A percentile compares a stretch with the other conserved stretches of the same genome.
phyloP scores from a whole-genome alignment of 371 early-diverging fungal species.

The Rhizopus delemar region DNA sequence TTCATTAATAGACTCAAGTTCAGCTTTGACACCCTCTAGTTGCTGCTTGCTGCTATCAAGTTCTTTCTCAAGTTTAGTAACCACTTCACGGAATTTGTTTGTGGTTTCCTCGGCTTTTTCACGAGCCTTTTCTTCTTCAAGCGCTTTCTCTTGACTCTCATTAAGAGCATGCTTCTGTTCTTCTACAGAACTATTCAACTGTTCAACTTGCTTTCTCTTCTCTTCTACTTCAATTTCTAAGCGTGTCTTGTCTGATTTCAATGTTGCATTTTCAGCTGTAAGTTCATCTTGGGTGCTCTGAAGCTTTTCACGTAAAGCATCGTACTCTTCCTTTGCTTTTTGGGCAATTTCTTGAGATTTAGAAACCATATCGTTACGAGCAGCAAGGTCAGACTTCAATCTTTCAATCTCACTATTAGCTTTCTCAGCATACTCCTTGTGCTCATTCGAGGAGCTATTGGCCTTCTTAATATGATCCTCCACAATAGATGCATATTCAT shows the following conservation, averaged over 20 bases:
- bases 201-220: constrained; percentile 11
- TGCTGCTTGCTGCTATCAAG: neutral
- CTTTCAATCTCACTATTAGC: constrained; percentile 7
- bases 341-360: constrained; percentile 14
- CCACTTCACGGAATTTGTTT: neutral
- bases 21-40: neutral
- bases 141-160: neutral
- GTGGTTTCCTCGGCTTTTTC: neutral
- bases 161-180: constrained; percentile 28
- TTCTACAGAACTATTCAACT: constrained; percentile 7
- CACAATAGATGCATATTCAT: constrained; percentile 9
- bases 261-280: constrained; percentile 10
- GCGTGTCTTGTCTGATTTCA: constrained; percentile 17
- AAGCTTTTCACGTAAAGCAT: constrained; percentile 28
- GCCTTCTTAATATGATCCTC: constrained; percentile 2
- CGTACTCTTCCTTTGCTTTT: constrained; percentile 13
- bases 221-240: neutral
- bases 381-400: constrained; percentile 10
- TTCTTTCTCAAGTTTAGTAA: neutral
- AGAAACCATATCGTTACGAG: constrained; percentile 3
- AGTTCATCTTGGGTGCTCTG: constrained; percentile 25
- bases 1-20: neutral
- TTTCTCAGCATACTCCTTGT: neutral
- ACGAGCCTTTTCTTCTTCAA: neutral
- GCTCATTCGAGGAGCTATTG: constrained; percentile 1